phyloP scores from a whole-genome alignment of 2,329 filamentous ascomycete species.

The Fusarium stilboides region DNA sequence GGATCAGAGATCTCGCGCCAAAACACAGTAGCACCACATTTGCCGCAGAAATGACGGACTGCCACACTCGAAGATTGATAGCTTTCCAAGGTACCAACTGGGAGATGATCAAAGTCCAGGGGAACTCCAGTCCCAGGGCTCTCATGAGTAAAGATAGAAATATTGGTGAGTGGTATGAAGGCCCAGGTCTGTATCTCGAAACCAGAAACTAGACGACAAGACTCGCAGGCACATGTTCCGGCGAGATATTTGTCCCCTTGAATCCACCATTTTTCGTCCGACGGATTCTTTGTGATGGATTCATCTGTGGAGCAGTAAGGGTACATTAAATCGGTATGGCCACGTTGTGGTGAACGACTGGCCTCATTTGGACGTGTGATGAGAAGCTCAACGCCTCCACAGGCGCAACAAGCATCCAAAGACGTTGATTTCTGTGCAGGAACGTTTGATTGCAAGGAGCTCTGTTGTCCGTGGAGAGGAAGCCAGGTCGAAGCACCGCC shows the following conservation, averaged over 20 bases:
- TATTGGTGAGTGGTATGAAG: slow-evolving; percentile 73
- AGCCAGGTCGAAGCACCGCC: slow-evolving; percentile 56
- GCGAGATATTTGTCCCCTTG: slow-evolving; percentile 68
- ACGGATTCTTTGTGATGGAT: slow-evolving; percentile 58
- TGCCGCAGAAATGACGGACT: slow-evolving; percentile 72
- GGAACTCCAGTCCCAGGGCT: slow-evolving; percentile 23
- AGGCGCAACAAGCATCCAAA: slow-evolving; percentile 50
- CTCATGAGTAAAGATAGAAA: slow-evolving; percentile 59
- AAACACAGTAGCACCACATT: slow-evolving; percentile 76
- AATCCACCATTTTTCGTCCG: slow-evolving; percentile 73
- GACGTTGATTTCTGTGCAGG: not conserved
- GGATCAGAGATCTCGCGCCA: slow-evolving; percentile 70
- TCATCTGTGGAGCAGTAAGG: slow-evolving; percentile 60
- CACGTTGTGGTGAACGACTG: slow-evolving; percentile 58
- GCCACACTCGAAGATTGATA: slow-evolving; percentile 70
- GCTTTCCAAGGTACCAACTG: slow-evolving; percentile 61
- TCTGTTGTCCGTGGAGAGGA: not conserved
- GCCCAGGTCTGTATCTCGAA: slow-evolving; percentile 77
- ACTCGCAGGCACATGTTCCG: slow-evolving; percentile 72
- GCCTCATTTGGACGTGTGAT: slow-evolving; percentile 68
- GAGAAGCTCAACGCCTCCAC: slow-evolving; percentile 66
- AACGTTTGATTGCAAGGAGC: not conserved
- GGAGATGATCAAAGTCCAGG: slow-evolving; percentile 57
- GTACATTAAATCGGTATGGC: slow-evolving; percentile 66
- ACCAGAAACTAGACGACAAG: slow-evolving; percentile 73